phyloP scores from a whole-genome alignment of 129 eudicot genomes.

The Flaveria robusta region DNA sequence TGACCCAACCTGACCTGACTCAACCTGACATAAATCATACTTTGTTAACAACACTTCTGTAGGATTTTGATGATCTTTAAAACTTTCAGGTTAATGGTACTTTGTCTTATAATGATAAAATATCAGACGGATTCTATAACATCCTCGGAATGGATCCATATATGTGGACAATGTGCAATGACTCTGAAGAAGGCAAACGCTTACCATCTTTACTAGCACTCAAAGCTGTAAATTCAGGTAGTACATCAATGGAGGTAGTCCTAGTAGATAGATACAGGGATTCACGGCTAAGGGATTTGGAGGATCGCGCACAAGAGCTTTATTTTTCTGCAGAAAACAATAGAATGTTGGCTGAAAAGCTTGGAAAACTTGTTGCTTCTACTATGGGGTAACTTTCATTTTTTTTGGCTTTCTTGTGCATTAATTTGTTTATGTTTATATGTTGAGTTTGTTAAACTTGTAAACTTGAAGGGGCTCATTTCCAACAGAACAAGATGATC shows the following conservation, averaged over 20 bases:
- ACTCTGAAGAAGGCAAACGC: conserved; percentile 56
- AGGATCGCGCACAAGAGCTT: conserved; percentile 79
- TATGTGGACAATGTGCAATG: conserved; percentile 79
- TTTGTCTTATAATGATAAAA: conserved; percentile 78
- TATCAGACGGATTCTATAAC: conserved; percentile 90
- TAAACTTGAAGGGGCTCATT: conserved; percentile 68
- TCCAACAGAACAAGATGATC: conserved; percentile 81
- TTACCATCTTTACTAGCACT: conserved; percentile 69
- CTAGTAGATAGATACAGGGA: conserved; percentile 80
- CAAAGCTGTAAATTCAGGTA: conserved; percentile 58
- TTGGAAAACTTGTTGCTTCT: conserved; percentile 81
- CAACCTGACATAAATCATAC: not conserved
- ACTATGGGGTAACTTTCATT: conserved; percentile 64
- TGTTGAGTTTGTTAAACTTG: conserved; percentile 18
- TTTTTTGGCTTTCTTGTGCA: conserved; percentile 4
- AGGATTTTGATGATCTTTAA: not conserved
- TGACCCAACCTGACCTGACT: not conserved
- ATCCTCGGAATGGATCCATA: conserved; percentile 92
- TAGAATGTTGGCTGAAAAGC: conserved; percentile 61
- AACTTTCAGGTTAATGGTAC: conserved; percentile 77
- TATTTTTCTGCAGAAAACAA: conserved; percentile 67
- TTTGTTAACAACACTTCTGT: not conserved
- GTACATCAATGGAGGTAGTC: conserved; percentile 81
- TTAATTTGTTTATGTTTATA: not conserved
- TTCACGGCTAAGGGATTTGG: conserved; percentile 71